Base-by-base conservation (phyloP, 2,329 filamentous ascomycete species). In the Triangularia setosa region DNA sequence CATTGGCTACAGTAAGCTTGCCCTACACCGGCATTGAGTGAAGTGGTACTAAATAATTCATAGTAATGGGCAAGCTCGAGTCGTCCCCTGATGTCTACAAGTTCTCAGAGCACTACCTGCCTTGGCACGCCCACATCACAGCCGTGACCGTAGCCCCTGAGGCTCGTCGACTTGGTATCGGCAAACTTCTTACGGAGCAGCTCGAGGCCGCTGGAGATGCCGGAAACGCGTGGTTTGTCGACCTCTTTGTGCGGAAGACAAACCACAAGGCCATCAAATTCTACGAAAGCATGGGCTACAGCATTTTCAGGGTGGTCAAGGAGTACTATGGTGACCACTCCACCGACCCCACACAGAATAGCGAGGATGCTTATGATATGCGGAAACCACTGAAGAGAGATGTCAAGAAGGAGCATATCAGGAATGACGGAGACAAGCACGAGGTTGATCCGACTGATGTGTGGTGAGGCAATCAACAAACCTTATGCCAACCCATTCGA, bases 71-170 rank as follows among this genome's bases (percentile, higher is more conserved):
- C 74, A 99, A 99, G 80, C 86, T 96, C 66, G 94, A 98, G 81
- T 89, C 92, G 68, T 96, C 92, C 62, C 90, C 91, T 16, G 82
- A 91, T 54, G 87, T 88, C 61, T 86, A 90, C 75, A 84, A 87
- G 65, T 87, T 87, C 72, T 95, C 92, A 58, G 84, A 89, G 72
- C 93, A 97, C 79, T 96, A 96, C 79, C 89, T 97, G n/a, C 94
- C 94, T n/a, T 98, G 93, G 92, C 95, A 99, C 79, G 94, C 93
- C 21, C 95, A 99, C 78, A 96, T 99, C 74, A 99, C 95, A 4
- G 95, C 94, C 35, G 83, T 99, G 60, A 98, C 95, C 0, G 92
- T 99, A 21, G 90, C 94, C 0, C 95, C 95, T 0, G 87, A 90
- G 63, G 92, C 92, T 58, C 89, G 95, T 27, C 87, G 95, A 53